Conservation (phyloP, 441 rosid species). For the Populus hybrid region DNA sequence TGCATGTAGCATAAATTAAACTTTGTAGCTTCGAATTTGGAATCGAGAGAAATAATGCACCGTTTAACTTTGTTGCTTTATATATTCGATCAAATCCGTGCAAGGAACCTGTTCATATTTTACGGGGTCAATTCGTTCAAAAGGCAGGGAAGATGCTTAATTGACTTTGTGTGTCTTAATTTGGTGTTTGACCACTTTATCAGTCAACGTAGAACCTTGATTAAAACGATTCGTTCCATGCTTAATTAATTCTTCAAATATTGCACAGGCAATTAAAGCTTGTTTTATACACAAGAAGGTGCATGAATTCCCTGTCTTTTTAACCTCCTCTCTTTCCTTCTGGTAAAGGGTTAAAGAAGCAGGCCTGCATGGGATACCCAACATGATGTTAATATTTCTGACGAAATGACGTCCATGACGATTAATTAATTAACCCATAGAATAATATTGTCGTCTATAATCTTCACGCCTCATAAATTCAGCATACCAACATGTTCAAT, state of each 20-base stretch:
- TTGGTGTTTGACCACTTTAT: neutral
- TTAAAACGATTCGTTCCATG: no score
- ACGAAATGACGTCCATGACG: no score
- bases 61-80: neutral
- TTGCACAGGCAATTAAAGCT: neutral
- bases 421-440: no score
- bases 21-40: neutral
- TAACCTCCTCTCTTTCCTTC: neutral
- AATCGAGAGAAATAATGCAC: neutral
- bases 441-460: no score
- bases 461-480: no score
- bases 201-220: neutral
- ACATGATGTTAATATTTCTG: neutral
- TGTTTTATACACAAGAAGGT: neutral
- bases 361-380: neutral
- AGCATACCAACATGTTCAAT: no score
- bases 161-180: neutral
- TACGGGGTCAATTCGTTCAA: constrained; percentile 2
- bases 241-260: neutral
- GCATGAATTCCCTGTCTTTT: neutral
- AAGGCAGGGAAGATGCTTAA: constrained; percentile 15
- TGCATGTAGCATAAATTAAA: neutral
- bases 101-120: no score
- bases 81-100: neutral
- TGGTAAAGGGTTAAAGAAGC: neutral